These are phyloP conservation scores for Aspergillus clavatus DNA, from an alignment of 2,329 filamentous ascomycete species.

Conservation along the genomic window DNA sequence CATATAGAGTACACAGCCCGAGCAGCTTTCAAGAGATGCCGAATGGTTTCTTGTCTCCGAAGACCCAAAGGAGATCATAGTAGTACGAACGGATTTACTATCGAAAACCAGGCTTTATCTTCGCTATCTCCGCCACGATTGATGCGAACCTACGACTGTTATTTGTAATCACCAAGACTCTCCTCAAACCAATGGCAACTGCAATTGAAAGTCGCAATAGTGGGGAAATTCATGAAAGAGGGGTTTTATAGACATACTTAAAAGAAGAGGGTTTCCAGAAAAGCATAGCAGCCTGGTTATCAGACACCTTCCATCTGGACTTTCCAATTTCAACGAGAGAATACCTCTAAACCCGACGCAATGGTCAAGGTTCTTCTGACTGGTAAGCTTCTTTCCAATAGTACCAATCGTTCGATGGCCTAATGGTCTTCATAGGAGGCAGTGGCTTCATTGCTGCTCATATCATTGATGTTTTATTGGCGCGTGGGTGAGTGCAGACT, in stretches of 20 bases:
- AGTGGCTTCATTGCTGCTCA: slow-evolving; percentile 64
- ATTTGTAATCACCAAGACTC: neutral
- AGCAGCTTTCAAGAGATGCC: neutral
- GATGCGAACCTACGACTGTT: neutral
- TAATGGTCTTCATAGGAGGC: slow-evolving; percentile 43
- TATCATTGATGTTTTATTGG: slow-evolving; percentile 55
- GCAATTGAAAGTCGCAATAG: neutral
- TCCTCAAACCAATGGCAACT: neutral
- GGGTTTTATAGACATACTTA: neutral
- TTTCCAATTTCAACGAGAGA: neutral
- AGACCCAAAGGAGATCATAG: too few species aligned
- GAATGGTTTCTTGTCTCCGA: neutral
- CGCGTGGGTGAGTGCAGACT: slow-evolving; percentile 42
- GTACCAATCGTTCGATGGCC: slow-evolving; percentile 2
- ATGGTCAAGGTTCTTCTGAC: slow-evolving; percentile 40
- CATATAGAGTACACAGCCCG: too few species aligned
- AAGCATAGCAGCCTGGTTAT: neutral
- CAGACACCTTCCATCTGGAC: neutral
- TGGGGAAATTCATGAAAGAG: neutral
- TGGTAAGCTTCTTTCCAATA: slow-evolving; percentile 20
- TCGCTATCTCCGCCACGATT: neutral
- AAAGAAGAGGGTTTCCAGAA: neutral
- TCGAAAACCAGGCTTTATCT: neutral
- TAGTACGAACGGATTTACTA: too few species aligned
- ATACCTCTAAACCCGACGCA: slow-evolving; percentile 2